Evolutionary conservation across 1,284 basidiomycete species (phyloP).

Genomic region (Cronartium ribicola): DNA sequence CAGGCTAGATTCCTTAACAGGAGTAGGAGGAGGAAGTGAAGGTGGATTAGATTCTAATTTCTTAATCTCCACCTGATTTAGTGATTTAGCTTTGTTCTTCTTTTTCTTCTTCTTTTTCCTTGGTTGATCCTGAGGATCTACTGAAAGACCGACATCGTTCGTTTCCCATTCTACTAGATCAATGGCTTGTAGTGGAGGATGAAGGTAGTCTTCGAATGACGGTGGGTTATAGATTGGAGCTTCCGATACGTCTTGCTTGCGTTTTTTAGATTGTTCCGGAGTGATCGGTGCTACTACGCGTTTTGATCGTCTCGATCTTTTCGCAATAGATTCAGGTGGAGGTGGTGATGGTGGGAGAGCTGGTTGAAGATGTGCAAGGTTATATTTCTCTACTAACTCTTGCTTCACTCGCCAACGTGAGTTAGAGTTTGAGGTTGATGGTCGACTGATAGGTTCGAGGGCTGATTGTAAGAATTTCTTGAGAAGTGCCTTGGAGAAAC

Average conservation of each 20-base stretch:
- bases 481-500: constrained; percentile 24
- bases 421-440: not conserved
- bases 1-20: too few species aligned
- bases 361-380: not conserved
- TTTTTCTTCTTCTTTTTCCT: not conserved
- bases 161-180: not conserved
- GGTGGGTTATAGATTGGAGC: not conserved
- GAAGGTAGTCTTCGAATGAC: not conserved
- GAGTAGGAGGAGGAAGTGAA: too few species aligned
- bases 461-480: constrained; percentile 27
- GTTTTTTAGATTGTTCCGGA: constrained; percentile 17
- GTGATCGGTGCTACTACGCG: not conserved
- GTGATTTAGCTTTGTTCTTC: not conserved
- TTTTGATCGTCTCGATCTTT: not conserved
- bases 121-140: not conserved
- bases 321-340: not conserved
- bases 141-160: not conserved
- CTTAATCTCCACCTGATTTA: not conserved
- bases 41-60: too few species aligned
- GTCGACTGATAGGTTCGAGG: not conserved
- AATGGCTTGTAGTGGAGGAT: not conserved
- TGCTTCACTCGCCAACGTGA: constrained; percentile 16
- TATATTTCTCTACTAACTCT: constrained; percentile 6
- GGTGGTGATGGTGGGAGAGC: not conserved
- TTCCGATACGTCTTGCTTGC: constrained; percentile 7